A percentile compares a stretch with the other conserved stretches of the same genome.
These are phyloP conservation scores for Euphorbia pulcherrima DNA, from an alignment of 345 rosid genomes.

Conservation along the genomic window DNA sequence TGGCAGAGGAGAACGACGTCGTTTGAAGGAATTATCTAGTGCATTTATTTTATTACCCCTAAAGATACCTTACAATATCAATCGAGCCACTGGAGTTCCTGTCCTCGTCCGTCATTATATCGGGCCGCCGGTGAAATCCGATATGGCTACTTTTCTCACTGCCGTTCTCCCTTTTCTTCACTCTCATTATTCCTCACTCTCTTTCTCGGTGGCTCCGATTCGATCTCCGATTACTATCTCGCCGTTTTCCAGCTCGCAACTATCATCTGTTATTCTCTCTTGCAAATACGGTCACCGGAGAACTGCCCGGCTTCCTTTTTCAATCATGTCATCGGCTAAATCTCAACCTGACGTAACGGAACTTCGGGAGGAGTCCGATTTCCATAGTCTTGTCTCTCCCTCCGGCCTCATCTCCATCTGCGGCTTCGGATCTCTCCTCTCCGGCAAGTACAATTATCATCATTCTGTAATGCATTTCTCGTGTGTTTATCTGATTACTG, in stretches of 20 bases:
- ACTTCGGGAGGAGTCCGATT: conserved; percentile 57
- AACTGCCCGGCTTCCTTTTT: conserved; percentile 19
- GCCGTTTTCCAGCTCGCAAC: neutral
- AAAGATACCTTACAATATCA: neutral
- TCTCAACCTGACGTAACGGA: conserved; percentile 28
- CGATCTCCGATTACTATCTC: conserved; percentile 15
- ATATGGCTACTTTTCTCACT: conserved; percentile 10
- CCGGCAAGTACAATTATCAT: conserved; percentile 38
- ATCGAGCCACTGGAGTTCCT: neutral
- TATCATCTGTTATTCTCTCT: neutral
- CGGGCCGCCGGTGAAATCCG: neutral
- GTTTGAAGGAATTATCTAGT: neutral
- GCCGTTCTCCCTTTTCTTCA: neutral
- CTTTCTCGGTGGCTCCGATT: neutral
- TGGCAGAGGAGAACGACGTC: neutral
- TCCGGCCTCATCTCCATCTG: conserved; percentile 71
- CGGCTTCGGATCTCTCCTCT: conserved; percentile 97
- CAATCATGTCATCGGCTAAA: conserved; percentile 16
- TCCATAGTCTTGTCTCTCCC: conserved; percentile 46
- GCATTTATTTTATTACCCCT: neutral
- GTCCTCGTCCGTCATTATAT: neutral
- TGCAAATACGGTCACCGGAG: conserved; percentile 8
- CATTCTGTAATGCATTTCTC: neutral
- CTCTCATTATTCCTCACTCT: neutral
- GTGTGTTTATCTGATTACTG: neutral